Percentiles rank a stretch among this genome's conserved stretches.
These are phyloP conservation scores for Ceriops decandra DNA, from an alignment of 345 rosid species.

Conservation along the genomic window DNA sequence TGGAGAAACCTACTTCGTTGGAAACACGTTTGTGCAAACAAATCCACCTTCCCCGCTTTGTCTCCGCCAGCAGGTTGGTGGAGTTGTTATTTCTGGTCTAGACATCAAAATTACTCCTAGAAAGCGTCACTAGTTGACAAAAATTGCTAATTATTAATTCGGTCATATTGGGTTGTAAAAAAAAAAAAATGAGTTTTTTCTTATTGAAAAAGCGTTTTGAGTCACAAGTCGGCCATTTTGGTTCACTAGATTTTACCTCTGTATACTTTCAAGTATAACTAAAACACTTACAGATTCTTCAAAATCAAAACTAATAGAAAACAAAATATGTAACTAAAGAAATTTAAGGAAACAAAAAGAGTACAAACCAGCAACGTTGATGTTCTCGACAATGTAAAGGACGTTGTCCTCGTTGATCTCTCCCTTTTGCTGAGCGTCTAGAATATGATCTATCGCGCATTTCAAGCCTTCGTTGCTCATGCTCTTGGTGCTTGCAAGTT, in stretches of 20 bases:
- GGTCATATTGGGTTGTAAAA: too few relatives aligned
- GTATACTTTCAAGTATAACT: too few relatives aligned
- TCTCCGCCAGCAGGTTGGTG: not conserved
- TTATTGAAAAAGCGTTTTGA: too few relatives aligned
- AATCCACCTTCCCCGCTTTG: too few relatives aligned
- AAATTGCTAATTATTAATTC: too few relatives aligned
- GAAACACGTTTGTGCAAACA: not conserved
- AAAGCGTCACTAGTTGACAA: not conserved
- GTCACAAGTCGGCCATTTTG: too few relatives aligned
- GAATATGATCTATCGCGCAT: slow-evolving; percentile 91
- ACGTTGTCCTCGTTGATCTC: slow-evolving; percentile 97
- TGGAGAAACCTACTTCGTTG: not conserved
- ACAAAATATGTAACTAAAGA: not conserved
- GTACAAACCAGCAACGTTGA: slow-evolving; percentile 82
- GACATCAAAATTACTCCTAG: not conserved
- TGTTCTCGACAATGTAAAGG: slow-evolving; percentile 96
- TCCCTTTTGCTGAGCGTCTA: slow-evolving; percentile 85
- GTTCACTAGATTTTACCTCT: too few relatives aligned
- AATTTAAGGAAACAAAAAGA: not conserved
- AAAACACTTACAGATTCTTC: too few relatives aligned
- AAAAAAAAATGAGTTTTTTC: too few relatives aligned
- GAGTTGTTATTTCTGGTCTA: not conserved
- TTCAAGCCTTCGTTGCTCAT: slow-evolving; percentile 62
- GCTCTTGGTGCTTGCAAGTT: slow-evolving; percentile 54
- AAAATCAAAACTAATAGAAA: not conserved